Evolutionary conservation across 2,329 filamentous ascomycete genomes (phyloP), one percentile per base, ranked within the genome.

Genomic region (Xylariaceae sp.): DNA sequence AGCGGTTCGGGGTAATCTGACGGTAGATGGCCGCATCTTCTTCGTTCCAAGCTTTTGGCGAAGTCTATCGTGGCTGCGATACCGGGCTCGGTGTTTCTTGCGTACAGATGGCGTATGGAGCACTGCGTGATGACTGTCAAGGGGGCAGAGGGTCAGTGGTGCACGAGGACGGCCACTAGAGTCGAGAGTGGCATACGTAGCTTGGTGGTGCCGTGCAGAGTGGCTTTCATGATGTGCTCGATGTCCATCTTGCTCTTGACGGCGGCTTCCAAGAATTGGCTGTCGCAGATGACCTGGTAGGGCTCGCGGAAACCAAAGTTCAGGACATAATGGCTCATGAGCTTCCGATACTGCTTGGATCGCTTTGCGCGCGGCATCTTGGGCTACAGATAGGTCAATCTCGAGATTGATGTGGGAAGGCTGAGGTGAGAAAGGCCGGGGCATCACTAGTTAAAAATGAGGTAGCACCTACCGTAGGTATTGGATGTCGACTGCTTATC

Each of bases 291-390:
- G 47, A 96, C 87, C 74, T 97, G 94, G 74, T 97, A 97, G 11
- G 94, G 91, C 73, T 94, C 89, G 62, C 92, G 89, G 71, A 97
- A 97, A 55, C 88, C 87, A 69, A 96, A 97, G 55, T 84, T 86
- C 70, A 93, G 81, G 67, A 86, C 84, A 80, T 92, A 96, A 68
- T 93, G 87, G 73, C 90, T 87, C 86, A 99, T 95, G 66, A 97
- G 84, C 84, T 97, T 97, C 67, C 86, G 83, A 70, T 90, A 91
- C 64, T 87, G 85, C 73, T 89, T 89, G 18, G 84, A 84, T 65
- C 83, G 78, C 82, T 87, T 88, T n/a, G 66, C 67, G 42, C 67
- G 65, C 54, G 62, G 68, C 60, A 67, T 69, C 39, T 60, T 67
- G 48, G 50, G 48, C 22, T n/a, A 28, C 4, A 28, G 22, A 4